Conservation (phyloP, 2,329 filamentous ascomycete species). For the Coniochaeta sp. region DNA sequence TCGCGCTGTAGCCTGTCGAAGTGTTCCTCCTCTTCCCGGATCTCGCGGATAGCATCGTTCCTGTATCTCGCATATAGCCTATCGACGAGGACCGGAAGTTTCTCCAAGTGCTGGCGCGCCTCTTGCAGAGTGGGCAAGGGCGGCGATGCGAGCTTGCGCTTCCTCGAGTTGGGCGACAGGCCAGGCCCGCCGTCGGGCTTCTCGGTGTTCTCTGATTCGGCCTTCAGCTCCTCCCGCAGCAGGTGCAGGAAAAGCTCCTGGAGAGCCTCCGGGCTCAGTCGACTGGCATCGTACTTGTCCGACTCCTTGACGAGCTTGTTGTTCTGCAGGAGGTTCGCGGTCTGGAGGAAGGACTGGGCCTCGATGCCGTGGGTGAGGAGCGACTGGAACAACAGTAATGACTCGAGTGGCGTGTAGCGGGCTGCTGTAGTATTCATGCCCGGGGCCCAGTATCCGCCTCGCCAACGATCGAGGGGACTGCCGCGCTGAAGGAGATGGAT, state of each 20-base stretch:
- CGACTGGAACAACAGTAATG: conserved; percentile 25
- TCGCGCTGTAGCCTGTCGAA: conserved; percentile 60
- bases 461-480: conserved; percentile 24
- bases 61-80: conserved; percentile 71
- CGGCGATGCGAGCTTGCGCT: conserved; percentile 67
- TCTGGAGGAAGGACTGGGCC: conserved; percentile 23
- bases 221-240: conserved; percentile 64
- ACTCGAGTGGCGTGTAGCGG: conserved; percentile 27
- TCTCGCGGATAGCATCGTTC: conserved; percentile 59
- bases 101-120: conserved; percentile 56
- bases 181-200: conserved; percentile 32
- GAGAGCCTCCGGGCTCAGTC: conserved; percentile 71
- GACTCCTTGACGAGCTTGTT: conserved; percentile 67
- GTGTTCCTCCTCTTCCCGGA: conserved; percentile 66
- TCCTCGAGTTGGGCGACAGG: conserved; percentile 53
- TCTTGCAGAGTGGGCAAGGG: conserved; percentile 59
- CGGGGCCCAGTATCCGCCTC: conserved; percentile 21
- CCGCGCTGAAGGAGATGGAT: conserved; percentile 25
- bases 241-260: conserved; percentile 71
- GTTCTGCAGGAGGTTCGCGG: conserved; percentile 56
- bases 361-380: conserved; percentile 22
- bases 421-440: conserved; percentile 25
- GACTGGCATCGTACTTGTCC: conserved; percentile 62
- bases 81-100: conserved; percentile 63
- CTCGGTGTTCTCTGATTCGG: conserved; percentile 35